Percentiles rank a stretch among this genome's conserved stretches.
Evolutionary conservation across 495 filamentous ascomycete species (phyloP).

Genomic region (Penicillium paxilli): DNA sequence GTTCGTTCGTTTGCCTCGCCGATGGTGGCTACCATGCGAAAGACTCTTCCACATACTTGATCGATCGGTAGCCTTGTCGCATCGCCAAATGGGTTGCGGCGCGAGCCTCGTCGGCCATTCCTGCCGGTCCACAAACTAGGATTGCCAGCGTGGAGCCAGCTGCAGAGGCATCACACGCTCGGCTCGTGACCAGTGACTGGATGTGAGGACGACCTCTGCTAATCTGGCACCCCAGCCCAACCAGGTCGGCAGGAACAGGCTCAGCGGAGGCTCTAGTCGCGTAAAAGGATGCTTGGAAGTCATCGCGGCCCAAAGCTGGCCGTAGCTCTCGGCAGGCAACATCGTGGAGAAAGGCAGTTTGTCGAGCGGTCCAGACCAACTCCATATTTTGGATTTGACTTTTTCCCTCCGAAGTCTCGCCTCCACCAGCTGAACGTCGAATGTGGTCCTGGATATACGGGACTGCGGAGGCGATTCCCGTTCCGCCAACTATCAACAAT

Average conservation of each 20-base stretch:
- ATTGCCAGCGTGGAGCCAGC: conserved; percentile 34
- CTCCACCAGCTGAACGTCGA: conserved; percentile 11
- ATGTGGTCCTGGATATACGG: conserved; percentile 51
- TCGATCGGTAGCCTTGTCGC: conserved; percentile 28
- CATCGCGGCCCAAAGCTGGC: conserved; percentile 25
- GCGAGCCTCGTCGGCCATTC: conserved; percentile 51
- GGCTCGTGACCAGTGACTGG: conserved; percentile 28
- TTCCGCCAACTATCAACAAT: conserved; percentile 60
- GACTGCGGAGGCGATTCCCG: conserved; percentile 56
- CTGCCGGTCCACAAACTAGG: conserved; percentile 49
- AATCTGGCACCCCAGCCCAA: conserved; percentile 22
- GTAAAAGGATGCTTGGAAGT: conserved; percentile 41
- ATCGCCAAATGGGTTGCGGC: conserved; percentile 38
- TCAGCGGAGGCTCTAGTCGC: conserved; percentile 15
- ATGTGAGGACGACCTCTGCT: conserved; percentile 31
- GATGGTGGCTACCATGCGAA: conserved; percentile 35
- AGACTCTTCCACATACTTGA: conserved; percentile 46
- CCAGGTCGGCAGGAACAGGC: not conserved
- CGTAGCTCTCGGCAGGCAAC: conserved; percentile 30
- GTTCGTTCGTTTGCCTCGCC: not conserved
- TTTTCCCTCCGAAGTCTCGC: conserved; percentile 6
- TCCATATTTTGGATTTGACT: conserved; percentile 29
- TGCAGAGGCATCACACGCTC: conserved; percentile 27
- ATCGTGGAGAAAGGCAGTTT: conserved; percentile 34
- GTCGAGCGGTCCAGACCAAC: conserved; percentile 44